These are phyloP conservation scores for Saraca asoca DNA, from an alignment of 331 rosid genomes.

Conservation along the genomic window DNA sequence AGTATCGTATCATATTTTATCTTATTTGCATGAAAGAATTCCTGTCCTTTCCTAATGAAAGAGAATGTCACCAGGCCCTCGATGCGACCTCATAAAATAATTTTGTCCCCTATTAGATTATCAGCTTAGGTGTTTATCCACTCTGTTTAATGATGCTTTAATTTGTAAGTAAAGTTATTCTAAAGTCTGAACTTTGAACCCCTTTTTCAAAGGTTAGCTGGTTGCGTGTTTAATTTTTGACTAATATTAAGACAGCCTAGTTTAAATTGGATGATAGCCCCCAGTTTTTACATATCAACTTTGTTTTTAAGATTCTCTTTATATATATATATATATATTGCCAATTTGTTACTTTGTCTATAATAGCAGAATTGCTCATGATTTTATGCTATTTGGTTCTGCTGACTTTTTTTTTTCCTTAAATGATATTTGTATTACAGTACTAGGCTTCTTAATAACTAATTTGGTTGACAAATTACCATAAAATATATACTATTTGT, in stretches of 20 bases:
- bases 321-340: no score
- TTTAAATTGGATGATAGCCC: conserved; percentile 25
- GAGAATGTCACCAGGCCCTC: conserved; percentile 3
- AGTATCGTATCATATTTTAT: conserved; percentile 27
- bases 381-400: no score
- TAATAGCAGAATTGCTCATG: no score
- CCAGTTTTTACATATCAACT: background rate
- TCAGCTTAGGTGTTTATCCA: background rate
- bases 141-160: conserved; percentile 37
- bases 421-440: no score
- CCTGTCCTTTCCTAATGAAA: conserved; percentile 3
- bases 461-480: no score
- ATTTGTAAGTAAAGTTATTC: conserved; percentile 22
- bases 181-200: background rate
- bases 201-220: background rate
- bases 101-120: conserved; percentile 24
- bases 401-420: no score
- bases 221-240: conserved; percentile 17
- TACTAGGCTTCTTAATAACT: no score
- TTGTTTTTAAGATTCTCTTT: background rate
- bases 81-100: conserved; percentile 15
- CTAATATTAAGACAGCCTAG: conserved; percentile 9
- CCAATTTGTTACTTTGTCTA: no score
- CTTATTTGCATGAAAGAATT: background rate
- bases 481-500: no score